Conservation (phyloP, 768 basidiomycete genomes). For the Pleurotus djamor region DNA sequence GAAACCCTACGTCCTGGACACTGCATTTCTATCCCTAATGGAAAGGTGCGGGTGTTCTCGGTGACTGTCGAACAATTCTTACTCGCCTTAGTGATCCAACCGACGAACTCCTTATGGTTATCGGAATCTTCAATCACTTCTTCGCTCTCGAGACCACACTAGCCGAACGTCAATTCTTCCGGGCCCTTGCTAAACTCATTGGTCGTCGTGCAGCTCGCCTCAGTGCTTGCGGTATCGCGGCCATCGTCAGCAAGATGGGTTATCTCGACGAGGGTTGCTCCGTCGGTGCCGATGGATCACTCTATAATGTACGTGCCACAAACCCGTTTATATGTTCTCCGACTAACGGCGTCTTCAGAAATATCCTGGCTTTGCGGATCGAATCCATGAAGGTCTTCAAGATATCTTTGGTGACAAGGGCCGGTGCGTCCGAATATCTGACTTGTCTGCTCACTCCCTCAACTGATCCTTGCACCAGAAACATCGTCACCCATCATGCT, state of each 20-base stretch:
- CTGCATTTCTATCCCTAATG: conserved; percentile 96
- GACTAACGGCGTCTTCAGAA: conserved; percentile 55
- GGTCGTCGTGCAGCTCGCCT: conserved; percentile 88
- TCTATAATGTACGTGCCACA: conserved; percentile 76
- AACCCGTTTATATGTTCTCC: background rate
- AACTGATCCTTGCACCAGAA: conserved; percentile 30
- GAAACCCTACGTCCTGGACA: conserved; percentile 89
- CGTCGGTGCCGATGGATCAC: conserved; percentile 91
- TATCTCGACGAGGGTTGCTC: conserved; percentile 88
- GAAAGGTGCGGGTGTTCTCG: conserved; percentile 62
- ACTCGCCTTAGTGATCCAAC: conserved; percentile 73
- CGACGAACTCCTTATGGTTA: conserved; percentile 94
- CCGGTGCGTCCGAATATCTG: conserved; percentile 46
- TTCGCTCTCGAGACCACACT: conserved; percentile 95
- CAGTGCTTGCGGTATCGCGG: conserved; percentile 94
- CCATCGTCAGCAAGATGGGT: conserved; percentile 93
- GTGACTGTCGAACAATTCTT: conserved; percentile 7
- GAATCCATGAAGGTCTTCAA: conserved; percentile 87
- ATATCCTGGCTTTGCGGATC: conserved; percentile 94
- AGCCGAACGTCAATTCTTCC: conserved; percentile 97
- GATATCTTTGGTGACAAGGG: conserved; percentile 98
- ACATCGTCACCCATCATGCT: conserved; percentile 78
- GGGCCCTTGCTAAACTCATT: conserved; percentile 85
- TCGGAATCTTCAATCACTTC: conserved; percentile 97
- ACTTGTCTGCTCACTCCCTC: background rate